Evolutionary conservation across 2,329 filamentous ascomycete species (phyloP).

Genomic region (Monilinia laxa): DNA sequence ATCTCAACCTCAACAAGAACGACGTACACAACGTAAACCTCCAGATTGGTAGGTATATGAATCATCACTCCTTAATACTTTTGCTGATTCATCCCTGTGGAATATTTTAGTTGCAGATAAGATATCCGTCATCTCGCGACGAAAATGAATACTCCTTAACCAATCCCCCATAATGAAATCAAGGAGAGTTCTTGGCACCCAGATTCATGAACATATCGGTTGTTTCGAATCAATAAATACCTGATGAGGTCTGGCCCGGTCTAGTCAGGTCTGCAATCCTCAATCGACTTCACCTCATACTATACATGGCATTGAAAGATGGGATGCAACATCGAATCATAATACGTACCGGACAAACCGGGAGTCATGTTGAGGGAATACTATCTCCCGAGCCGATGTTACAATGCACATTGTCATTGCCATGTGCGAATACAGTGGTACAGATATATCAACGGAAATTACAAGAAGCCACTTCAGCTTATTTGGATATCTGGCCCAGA

Average conservation of each 20-base stretch:
- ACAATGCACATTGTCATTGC: neutral
- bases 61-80: neutral
- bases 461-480: neutral
- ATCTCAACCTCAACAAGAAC: conserved; percentile 17
- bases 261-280: neutral
- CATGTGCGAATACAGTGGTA: conserved; percentile 11
- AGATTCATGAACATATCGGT: neutral
- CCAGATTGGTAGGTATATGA: neutral
- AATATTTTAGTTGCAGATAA: neutral
- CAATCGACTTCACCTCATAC: neutral
- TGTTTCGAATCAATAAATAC: neutral
- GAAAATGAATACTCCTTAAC: neutral
- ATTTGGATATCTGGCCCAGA: neutral
- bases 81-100: neutral
- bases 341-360: neutral
- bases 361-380: conserved; percentile 1
- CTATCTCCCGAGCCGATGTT: conserved; percentile 1
- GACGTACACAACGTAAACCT: neutral
- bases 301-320: neutral
- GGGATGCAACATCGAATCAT: neutral
- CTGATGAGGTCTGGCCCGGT: neutral
- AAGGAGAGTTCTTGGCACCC: neutral
- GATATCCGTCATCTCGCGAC: neutral
- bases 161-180: neutral
- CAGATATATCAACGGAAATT: conserved; percentile 2